phyloP scores from a whole-genome alignment of 1,284 basidiomycete species.

The Anthracocystis panici-leucophaei region DNA sequence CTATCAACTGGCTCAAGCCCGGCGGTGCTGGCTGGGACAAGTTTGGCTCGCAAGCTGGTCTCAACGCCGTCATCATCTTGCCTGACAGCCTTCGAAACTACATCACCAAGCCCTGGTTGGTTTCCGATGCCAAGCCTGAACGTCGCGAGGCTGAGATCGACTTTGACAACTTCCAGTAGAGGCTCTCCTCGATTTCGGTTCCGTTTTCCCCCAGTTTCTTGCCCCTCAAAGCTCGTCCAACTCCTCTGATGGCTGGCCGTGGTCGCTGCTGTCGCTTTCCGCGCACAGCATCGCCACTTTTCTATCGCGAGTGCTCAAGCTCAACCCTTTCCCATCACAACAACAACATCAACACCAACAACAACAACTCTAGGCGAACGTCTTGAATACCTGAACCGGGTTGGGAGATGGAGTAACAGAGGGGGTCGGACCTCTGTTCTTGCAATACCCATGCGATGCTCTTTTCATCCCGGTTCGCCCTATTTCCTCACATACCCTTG shows the following conservation, averaged over 20 bases:
- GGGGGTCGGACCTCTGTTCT: conserved; percentile 59
- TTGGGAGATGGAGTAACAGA: conserved; percentile 58
- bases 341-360: conserved; percentile 3
- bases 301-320: conserved; percentile 24
- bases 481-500: conserved; percentile 32
- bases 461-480: conserved; percentile 50
- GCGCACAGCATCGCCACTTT: conserved; percentile 11
- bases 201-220: background rate
- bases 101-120: conserved; percentile 80
- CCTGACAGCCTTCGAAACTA: conserved; percentile 95
- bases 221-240: conserved; percentile 8
- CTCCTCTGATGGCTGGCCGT: conserved; percentile 28
- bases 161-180: conserved; percentile 49
- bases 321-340: conserved; percentile 15
- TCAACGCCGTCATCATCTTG: conserved; percentile 88
- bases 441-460: conserved; percentile 59
- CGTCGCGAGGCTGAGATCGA: conserved; percentile 47
- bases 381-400: conserved; percentile 52
- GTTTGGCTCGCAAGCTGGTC: conserved; percentile 78
- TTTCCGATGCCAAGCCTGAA: conserved; percentile 53
- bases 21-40: conserved; percentile 75
- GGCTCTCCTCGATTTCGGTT: background rate
- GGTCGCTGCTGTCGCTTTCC: conserved; percentile 17
- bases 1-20: conserved; percentile 80
- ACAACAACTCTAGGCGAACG: conserved; percentile 41